phyloP scores from a whole-genome alignment of 495 filamentous ascomycete genomes.

The Daldinia decipiens region DNA sequence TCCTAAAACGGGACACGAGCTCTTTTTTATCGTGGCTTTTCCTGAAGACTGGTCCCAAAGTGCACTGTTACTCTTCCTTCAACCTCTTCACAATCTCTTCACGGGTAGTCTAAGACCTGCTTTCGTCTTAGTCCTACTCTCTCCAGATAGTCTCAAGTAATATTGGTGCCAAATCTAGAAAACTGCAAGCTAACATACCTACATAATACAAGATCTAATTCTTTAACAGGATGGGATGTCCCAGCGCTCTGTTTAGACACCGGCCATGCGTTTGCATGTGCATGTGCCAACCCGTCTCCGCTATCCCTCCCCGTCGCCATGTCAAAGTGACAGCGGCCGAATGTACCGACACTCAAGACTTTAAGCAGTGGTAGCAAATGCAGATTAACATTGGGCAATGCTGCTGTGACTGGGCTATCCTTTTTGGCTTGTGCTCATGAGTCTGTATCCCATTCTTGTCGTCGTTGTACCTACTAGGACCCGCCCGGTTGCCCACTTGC shows the following conservation, averaged over 20 bases:
- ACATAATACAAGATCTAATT: neutral
- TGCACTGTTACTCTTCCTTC: neutral
- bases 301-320: conserved; percentile 26
- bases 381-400: conserved; percentile 22
- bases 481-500: conserved; percentile 37
- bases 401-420: conserved; percentile 25
- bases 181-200: conserved; percentile 1
- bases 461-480: conserved; percentile 26
- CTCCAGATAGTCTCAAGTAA: neutral
- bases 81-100: conserved; percentile 2
- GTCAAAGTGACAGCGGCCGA: conserved; percentile 39
- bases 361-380: conserved; percentile 12
- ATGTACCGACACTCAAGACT: conserved; percentile 31
- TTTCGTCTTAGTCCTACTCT: neutral
- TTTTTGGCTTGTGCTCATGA: conserved; percentile 43
- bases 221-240: conserved; percentile 5
- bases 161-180: conserved; percentile 10
- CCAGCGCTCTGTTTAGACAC: conserved; percentile 14
- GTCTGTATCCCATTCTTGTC: conserved; percentile 36
- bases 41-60: neutral
- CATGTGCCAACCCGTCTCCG: conserved; percentile 35
- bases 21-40: conserved; percentile 21
- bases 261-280: conserved; percentile 44
- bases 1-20: conserved; percentile 29
- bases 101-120: conserved; percentile 1